Evolutionary conservation across 345 rosid genomes (phyloP), one percentile per base, ranked within the genome.

Genomic region (Leavenworthia alabamica): DNA sequence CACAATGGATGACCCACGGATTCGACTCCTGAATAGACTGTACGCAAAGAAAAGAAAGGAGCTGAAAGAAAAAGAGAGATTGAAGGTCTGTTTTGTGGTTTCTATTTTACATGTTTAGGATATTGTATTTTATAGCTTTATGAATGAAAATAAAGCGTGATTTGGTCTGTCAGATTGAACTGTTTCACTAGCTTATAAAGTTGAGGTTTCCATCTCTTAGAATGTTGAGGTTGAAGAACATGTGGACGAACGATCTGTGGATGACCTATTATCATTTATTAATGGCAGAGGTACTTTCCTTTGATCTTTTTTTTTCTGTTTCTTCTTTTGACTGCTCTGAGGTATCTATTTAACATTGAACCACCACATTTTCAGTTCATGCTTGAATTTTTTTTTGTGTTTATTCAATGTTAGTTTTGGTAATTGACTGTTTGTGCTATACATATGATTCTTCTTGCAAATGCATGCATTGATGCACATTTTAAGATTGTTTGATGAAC

Each of bases 31-130:
- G 64, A 90, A 90, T 73, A 72, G 94, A 63, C 59, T 90, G 56
- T 82, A 88, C 72, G 97, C 94, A 49, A 83, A 82, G 70, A 90
- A 81, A 75, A 82, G 96, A 76, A 90, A 78, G 70, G 97, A 90
- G 59, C 68, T 88, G 47, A 83, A 79, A 79, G 97, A 88, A 64
- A 76, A 82, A 64, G 83, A 88, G 77, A 85, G 75, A 71, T 42
- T 74, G 66, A 88, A 86, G 96, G 97, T 91, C 67, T 33, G 41
- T 16, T 32, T 59, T 32, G 8, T 19, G 63, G 4, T 16, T 46
- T 68, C 23, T 36, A 3, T 53, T 62, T 45, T 23, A 47, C 28
- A 12, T 54, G 14, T n/a, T 26, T 45, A 33, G 36, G 33, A 53
- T 29, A 20, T 45, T 28, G 43, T 53, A 35, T 12, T 50, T 26